These are phyloP conservation scores for Magnolia kwangsiensis DNA, from an alignment of 164 flowering plant genomes.

Conservation along the genomic window DNA sequence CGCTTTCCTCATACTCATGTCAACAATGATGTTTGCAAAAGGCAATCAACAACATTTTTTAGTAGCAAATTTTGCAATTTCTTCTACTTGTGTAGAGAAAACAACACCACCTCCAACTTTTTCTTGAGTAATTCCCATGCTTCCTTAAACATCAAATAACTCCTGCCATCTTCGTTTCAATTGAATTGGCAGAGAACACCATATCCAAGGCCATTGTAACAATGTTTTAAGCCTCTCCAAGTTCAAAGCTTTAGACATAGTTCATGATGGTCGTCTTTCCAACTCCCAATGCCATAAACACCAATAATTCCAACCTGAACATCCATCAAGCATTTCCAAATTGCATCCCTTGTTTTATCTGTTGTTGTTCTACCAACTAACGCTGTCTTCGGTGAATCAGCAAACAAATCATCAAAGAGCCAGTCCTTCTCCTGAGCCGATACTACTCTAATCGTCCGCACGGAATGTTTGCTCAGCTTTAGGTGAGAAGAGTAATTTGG, in stretches of 20 bases:
- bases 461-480: neutral
- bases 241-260: neutral
- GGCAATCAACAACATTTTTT: constrained; percentile 13
- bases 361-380: neutral
- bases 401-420: neutral
- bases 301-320: neutral
- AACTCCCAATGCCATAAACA: neutral
- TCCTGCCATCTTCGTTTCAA: constrained; percentile 9
- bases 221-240: neutral
- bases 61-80: constrained; percentile 2
- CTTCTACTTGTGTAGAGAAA: constrained; percentile 1
- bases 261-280: neutral
- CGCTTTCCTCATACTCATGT: constrained; percentile 7
- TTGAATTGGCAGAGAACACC: constrained; percentile 2
- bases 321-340: neutral
- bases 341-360: neutral
- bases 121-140: constrained; percentile 12
- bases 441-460: neutral
- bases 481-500: neutral
- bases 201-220: neutral
- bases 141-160: constrained; percentile 6
- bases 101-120: neutral
- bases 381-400: neutral
- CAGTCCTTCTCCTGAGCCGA: neutral
- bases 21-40: constrained; percentile 13